Percentiles rank a stretch among this genome's conserved stretches.
Conservation (phyloP, 2,329 filamentous ascomycete genomes). For the Teratosphaeria viscida region DNA sequence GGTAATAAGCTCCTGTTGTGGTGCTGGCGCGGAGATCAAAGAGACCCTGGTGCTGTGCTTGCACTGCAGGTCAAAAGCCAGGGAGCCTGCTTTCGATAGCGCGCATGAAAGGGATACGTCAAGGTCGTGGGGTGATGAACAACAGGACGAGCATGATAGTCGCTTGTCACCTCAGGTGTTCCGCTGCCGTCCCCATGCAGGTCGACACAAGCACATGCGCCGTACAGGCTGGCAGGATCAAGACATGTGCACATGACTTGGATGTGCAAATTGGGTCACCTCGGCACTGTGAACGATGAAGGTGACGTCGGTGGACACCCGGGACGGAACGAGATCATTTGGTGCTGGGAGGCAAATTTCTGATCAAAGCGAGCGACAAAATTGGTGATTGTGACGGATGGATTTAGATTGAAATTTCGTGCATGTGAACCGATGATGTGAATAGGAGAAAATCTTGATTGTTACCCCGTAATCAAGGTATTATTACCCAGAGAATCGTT, state of each 20-base stretch:
- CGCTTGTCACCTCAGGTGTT: neutral
- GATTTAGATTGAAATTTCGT: neutral
- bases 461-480: neutral
- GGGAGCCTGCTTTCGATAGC: neutral
- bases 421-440: neutral
- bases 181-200: neutral
- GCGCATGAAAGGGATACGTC: neutral
- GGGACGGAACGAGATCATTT: neutral
- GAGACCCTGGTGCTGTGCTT: neutral
- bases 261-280: neutral
- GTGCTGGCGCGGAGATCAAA: neutral
- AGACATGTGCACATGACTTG: neutral
- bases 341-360: neutral
- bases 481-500: neutral
- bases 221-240: neutral
- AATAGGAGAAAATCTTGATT: neutral
- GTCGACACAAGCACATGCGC: neutral
- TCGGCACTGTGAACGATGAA: neutral
- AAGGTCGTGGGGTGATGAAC: neutral
- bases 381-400: neutral
- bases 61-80: neutral
- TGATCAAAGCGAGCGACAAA: neutral
- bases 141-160: neutral
- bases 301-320: neutral
- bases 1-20: neutral